Evolutionary conservation across 164 flowering plant species (phyloP).

Genomic region (Protea cynaroides): DNA sequence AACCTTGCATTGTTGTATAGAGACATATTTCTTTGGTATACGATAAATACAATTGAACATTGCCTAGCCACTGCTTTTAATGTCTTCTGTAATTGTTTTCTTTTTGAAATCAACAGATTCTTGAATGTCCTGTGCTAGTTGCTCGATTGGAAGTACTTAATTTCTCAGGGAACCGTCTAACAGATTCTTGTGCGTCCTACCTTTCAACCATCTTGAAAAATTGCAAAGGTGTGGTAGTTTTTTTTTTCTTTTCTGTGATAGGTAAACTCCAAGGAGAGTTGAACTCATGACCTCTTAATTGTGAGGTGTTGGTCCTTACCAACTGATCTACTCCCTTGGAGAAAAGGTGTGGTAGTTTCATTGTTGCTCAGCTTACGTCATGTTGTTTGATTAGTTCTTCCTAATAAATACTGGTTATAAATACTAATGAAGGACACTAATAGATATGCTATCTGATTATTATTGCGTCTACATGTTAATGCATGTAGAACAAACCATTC

Average conservation of each 20-base stretch:
- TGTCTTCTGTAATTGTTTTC: neutral
- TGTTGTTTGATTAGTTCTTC: slow-evolving; percentile 1
- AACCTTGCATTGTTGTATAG: neutral
- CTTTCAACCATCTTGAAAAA: slow-evolving; percentile 66
- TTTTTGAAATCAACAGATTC: slow-evolving; percentile 50
- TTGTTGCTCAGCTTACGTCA: slow-evolving; percentile 6
- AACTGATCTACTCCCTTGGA: no score
- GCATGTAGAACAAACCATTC: neutral
- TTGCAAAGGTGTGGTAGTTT: slow-evolving; percentile 54
- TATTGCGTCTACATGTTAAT: neutral
- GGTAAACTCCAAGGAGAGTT: no score
- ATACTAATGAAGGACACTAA: neutral
- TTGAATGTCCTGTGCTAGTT: slow-evolving; percentile 82
- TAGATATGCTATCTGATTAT: neutral
- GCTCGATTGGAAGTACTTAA: slow-evolving; percentile 86
- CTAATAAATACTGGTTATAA: neutral
- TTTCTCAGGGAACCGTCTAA: slow-evolving; percentile 87
- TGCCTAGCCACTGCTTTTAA: neutral
- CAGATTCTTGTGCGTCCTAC: slow-evolving; percentile 91
- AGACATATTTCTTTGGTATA: neutral
- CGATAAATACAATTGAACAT: neutral
- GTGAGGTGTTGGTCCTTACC: no score
- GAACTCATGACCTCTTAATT: no score
- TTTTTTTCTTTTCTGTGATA: no score
- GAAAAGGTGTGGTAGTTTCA: slow-evolving; percentile 42